Evolutionary conservation across 2,329 filamentous ascomycete genomes (phyloP), one percentile per base, ranked within the genome.

Genomic region (Cytospora leucostoma): DNA sequence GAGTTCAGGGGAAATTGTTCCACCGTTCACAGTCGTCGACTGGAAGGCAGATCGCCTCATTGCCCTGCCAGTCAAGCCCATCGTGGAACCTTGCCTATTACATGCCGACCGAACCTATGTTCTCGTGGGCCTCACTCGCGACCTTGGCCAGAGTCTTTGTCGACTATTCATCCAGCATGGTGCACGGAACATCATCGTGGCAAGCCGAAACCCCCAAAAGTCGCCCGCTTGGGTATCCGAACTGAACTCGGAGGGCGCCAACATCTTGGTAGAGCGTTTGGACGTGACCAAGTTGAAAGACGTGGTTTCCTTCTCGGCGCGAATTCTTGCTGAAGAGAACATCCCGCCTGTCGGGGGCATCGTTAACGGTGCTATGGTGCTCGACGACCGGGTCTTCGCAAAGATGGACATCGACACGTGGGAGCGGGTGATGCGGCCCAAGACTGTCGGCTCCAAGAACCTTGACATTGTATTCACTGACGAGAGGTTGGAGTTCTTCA

Each of bases 301-400:
- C 15, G 74, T 80, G 1, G 32, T 37, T 2, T 62, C 61, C 0
- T 70, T 79, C 34, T 73, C 70, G 50, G 6, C 40, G 0, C 66
- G 61, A 1, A 58, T 76, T 3, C 4, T 21, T 4, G 8, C 4
- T 4, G 0, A 54, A 64, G 0, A 7, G 55, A 7, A 64, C 0
- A 67, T 74, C 66, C 74, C 75, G 0, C 70, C 70, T 0, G 71
- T 78, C 0, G 78, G 70, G 3, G 78, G 78, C 17, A 66, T 80
- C 7, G 71, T 78, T 64, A 79, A 80, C 65, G 78, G 77, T 7
- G 77, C 78, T 59, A 80, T 80, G 78, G 74, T 80, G 3, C 73
- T 80, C 3, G 76, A 80, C 6, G 78, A 80, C 65, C 70, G 74
- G 7, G 71, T 78, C 15, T 79, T 80, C 59, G 71, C 76, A 0